Base-by-base conservation (phyloP, 2,329 filamentous ascomycete genomes). In the Corynespora cassiicola region DNA sequence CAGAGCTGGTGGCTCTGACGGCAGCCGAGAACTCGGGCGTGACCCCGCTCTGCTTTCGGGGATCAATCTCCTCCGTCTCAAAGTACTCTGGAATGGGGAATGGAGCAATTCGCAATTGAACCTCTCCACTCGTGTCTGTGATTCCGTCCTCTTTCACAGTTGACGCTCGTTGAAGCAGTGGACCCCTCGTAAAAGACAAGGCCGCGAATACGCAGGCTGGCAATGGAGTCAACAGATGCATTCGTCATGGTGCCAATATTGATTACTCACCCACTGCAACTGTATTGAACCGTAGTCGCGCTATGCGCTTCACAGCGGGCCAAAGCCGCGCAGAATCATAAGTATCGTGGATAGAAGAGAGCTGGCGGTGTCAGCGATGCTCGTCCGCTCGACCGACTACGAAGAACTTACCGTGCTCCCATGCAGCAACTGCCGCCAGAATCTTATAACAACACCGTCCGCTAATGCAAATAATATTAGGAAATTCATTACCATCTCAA, bases 81-180 rank as follows among this genome's bases (percentile, higher is more conserved):
- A 53, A 48, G 26, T 45, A 50, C 16, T 43, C 35, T 3, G 18
- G n/a, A 8, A 48, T 28, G 5, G 46, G 50, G 14, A 35, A 36
- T 3, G 47, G 41, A n/a, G 47, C 47, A 8, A 51, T 48, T 14
- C 34, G 42, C 4, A 51, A 22, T 24, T 48, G 28, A 12, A 45
- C 20, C 9, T 23, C 22, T 7, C 38, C 41, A 15, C 18, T 4
- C 26, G 26, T 30, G 16, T 34, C 31, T 15, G 22, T 26, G 8
- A 18, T 24, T 7, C 11, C 22, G 27, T 36, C 24, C 8, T 46
- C 33, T 11, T 18, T 15, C 7, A 54, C 12, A 2, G 41, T 44
- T 11, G 53, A 36, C 9, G 50, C 36, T 26, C 56, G 49, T 39
- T 60, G 56, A 16, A 58, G 53, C 1, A 58, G 24, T 7, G 56